Conservation (phyloP, 2,329 filamentous ascomycete species). For the Trichoderma brevicompactum region DNA sequence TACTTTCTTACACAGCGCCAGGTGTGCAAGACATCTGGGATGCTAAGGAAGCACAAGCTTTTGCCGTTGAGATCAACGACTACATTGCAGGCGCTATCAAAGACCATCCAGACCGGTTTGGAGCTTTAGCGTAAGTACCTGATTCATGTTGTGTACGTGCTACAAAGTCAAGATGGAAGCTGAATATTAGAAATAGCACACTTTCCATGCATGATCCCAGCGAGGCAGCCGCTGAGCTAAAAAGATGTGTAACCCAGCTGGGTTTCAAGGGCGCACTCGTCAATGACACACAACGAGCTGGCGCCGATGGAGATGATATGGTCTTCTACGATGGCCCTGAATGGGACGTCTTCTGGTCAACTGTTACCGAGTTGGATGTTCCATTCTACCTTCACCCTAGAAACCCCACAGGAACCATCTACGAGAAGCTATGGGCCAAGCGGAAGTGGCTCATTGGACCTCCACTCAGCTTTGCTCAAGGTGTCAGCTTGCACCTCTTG, state of each 20-base stretch:
- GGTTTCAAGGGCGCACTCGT: slow-evolving; percentile 68
- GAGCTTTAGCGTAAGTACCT: slow-evolving; percentile 50
- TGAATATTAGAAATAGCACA: slow-evolving; percentile 37
- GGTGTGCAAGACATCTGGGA: slow-evolving; percentile 54
- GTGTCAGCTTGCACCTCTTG: slow-evolving; percentile 61
- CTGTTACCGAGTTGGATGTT: slow-evolving; percentile 62
- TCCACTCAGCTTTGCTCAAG: slow-evolving; percentile 62
- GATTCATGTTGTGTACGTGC: background rate
- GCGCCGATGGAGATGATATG: slow-evolving; percentile 61
- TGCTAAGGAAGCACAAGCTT: slow-evolving; percentile 45
- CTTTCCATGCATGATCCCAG: slow-evolving; percentile 59
- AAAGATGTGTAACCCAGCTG: slow-evolving; percentile 57
- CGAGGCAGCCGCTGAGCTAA: slow-evolving; percentile 55
- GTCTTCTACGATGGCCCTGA: slow-evolving; percentile 66
- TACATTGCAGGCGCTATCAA: slow-evolving; percentile 47
- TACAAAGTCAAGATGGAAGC: background rate
- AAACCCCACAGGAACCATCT: slow-evolving; percentile 59
- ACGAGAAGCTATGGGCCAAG: slow-evolving; percentile 62
- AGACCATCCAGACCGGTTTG: slow-evolving; percentile 46
- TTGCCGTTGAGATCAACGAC: slow-evolving; percentile 50
- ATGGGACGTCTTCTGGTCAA: slow-evolving; percentile 66
- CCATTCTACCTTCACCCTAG: slow-evolving; percentile 68
- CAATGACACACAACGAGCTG: slow-evolving; percentile 64
- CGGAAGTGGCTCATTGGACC: slow-evolving; percentile 64
- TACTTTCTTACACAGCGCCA: slow-evolving; percentile 54